A percentile compares a stretch with the other conserved stretches of the same genome.
phyloP scores from a whole-genome alignment of 1,139 yeast species.

The Pichia inconspicua region DNA sequence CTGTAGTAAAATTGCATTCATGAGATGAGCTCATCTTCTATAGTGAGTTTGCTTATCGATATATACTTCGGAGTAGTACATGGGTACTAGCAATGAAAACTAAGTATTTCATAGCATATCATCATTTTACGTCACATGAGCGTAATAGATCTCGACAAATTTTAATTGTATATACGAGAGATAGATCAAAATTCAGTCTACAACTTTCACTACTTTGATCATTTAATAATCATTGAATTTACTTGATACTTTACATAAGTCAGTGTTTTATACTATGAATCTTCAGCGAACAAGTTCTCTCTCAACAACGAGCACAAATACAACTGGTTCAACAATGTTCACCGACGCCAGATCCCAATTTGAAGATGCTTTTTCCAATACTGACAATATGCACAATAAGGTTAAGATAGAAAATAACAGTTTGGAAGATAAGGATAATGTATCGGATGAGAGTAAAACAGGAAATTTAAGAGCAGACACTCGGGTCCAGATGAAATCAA shows the following conservation, averaged over 20 bases:
- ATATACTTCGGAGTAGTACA: too few species aligned
- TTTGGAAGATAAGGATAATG: neutral
- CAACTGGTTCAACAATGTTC: slow-evolving; percentile 13
- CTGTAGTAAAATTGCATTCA: too few species aligned
- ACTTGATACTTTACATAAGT: neutral
- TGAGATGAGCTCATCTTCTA: too few species aligned
- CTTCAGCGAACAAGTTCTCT: slow-evolving; percentile 5
- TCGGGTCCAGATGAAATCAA: neutral
- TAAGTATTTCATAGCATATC: neutral
- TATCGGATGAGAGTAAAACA: slow-evolving; percentile 1
- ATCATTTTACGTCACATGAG: neutral
- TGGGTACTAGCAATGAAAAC: neutral
- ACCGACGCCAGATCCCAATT: slow-evolving; percentile 14
- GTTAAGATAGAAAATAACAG: neutral
- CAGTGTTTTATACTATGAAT: neutral
- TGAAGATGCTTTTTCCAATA: slow-evolving; percentile 4
- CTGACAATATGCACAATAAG: neutral
- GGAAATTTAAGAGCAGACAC: neutral
- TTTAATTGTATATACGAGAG: neutral
- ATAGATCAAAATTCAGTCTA: neutral
- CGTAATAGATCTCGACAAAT: neutral
- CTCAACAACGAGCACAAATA: slow-evolving; percentile 11
- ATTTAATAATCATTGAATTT: neutral
- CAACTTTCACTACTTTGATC: neutral
- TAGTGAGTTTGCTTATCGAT: too few species aligned